phyloP scores from a whole-genome alignment of 352 stramenopile genomes.

The Globisporangium solare region DNA sequence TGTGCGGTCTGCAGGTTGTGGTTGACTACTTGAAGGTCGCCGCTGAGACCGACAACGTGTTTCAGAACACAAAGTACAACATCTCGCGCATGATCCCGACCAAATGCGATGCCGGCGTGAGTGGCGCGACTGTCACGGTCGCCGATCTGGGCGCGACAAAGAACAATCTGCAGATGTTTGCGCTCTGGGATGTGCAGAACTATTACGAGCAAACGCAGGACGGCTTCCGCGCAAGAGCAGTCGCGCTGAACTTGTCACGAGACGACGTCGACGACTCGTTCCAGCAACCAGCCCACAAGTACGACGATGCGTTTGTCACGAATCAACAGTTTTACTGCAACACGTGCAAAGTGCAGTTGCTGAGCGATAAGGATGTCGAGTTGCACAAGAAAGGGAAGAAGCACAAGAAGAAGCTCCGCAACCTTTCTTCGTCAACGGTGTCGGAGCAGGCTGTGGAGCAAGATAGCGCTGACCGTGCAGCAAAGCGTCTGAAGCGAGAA shows the following conservation, averaged over 20 bases:
- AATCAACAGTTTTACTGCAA: constrained; percentile 64
- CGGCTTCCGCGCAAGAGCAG: constrained; percentile 38
- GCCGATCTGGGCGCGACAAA: constrained; percentile 55
- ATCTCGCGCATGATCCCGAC: constrained; percentile 77
- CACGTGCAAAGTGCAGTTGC: constrained; percentile 59
- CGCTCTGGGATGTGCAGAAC: constrained; percentile 57
- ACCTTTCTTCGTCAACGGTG: constrained; percentile 38
- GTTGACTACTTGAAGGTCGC: constrained; percentile 66
- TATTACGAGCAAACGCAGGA: constrained; percentile 54
- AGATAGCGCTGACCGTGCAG: neutral
- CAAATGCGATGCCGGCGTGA: constrained; percentile 31
- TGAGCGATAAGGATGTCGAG: constrained; percentile 70
- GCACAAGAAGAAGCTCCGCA: constrained; percentile 76
- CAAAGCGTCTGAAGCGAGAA: constrained; percentile 27
- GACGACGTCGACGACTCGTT: constrained; percentile 33
- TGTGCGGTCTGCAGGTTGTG: constrained; percentile 25
- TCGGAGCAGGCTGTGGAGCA: constrained; percentile 30
- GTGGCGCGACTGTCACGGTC: constrained; percentile 40
- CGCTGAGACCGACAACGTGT: constrained; percentile 83
- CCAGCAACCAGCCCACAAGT: constrained; percentile 18
- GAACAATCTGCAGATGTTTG: constrained; percentile 66
- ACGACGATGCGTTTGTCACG: constrained; percentile 38
- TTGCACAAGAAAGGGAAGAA: constrained; percentile 77
- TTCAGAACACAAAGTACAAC: constrained; percentile 91
- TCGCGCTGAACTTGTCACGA: constrained; percentile 22